Conservation (phyloP, 2,329 filamentous ascomycete species). For the Beauveria varroae region DNA sequence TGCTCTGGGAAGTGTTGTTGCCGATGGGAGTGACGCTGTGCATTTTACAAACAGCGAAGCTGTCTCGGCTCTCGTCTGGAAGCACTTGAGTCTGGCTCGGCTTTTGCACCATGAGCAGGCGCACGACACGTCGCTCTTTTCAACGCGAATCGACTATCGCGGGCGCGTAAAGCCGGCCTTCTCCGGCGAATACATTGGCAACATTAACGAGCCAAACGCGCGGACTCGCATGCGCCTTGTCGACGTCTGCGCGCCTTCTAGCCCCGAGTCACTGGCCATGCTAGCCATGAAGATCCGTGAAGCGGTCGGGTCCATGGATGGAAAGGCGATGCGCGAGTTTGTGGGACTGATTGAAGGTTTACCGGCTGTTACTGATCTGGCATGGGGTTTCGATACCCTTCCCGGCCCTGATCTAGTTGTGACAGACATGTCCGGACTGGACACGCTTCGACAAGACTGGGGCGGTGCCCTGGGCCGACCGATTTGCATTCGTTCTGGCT, state of each 20-base stretch:
- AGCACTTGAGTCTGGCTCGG: constrained; percentile 1
- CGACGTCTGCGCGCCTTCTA: not conserved
- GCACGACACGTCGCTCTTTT: not conserved
- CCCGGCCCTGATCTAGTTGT: not conserved
- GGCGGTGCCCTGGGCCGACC: not conserved
- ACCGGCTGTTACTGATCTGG: not conserved
- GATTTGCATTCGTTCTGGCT: not conserved
- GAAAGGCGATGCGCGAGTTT: not conserved
- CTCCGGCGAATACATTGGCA: not conserved
- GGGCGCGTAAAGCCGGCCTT: not conserved
- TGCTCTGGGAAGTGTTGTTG: not conserved
- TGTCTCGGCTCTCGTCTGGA: constrained; percentile 1
- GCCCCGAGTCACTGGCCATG: not conserved
- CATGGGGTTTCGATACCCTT: not conserved
- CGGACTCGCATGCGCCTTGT: not conserved
- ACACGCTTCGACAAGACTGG: not conserved
- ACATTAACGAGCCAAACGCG: not conserved
- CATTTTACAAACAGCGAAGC: not conserved
- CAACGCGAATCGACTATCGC: not conserved
- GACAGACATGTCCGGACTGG: not conserved
- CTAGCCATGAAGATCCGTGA: not conserved
- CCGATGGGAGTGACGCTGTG: not conserved
- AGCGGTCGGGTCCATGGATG: not conserved
- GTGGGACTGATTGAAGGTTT: not conserved
- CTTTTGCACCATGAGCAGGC: not conserved